A percentile compares a stretch with the other conserved stretches of the same genome.
phyloP scores from a whole-genome alignment of 2,329 filamentous ascomycete species.

The Fusarium cicatricum region DNA sequence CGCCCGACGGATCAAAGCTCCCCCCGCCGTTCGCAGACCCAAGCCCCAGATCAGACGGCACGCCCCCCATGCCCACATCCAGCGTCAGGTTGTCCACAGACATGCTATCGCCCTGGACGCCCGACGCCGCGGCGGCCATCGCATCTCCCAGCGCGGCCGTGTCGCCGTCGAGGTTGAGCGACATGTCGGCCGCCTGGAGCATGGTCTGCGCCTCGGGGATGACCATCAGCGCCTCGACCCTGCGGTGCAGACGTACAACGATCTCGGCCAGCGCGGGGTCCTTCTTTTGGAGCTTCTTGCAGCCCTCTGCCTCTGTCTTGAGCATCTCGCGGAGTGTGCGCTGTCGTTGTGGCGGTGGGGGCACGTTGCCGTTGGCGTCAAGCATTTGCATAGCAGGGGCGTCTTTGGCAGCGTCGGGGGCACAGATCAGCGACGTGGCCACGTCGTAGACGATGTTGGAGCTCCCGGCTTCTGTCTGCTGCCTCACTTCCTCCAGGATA shows the following conservation, averaged over 20 bases:
- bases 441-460: conserved; percentile 73
- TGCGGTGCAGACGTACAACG: conserved; percentile 68
- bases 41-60: conserved; percentile 50
- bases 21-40: conserved; percentile 47
- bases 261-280: conserved; percentile 67
- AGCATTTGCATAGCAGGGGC: conserved; percentile 45
- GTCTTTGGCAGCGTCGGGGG: conserved; percentile 64
- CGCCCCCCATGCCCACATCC: conserved; percentile 55
- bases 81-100: conserved; percentile 54
- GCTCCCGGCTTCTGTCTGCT: conserved; percentile 66
- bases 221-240: conserved; percentile 71
- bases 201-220: conserved; percentile 52
- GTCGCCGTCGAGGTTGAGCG: conserved; percentile 51
- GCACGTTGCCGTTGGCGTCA: conserved; percentile 49
- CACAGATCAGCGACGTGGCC: conserved; percentile 73
- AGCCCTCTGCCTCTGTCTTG: conserved; percentile 65
- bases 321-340: conserved; percentile 69
- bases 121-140: conserved; percentile 54
- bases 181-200: conserved; percentile 53
- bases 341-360: conserved; percentile 53
- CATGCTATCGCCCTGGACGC: conserved; percentile 51
- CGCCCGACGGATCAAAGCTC: conserved; percentile 45
- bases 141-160: conserved; percentile 51
- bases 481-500: conserved; percentile 73
- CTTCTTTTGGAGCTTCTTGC: conserved; percentile 62